These are phyloP conservation scores for Plasmodium coatneyi DNA, from an alignment of 169 alveolate genomes.

Conservation along the genomic window DNA sequence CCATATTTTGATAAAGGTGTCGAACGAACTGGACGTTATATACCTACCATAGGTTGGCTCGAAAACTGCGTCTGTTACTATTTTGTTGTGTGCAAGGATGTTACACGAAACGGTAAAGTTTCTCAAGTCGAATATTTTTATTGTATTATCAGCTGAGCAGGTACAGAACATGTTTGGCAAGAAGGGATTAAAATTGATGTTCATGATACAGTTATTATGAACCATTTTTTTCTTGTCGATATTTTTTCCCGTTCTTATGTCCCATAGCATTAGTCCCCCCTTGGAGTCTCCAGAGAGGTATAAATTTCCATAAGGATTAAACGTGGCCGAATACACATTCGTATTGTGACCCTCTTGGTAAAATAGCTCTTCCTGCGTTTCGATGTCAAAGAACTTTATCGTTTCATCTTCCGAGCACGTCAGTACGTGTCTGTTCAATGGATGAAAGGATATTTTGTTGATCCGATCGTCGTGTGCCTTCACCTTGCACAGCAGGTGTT, in stretches of 20 bases:
- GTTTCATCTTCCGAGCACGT: constrained; percentile 85
- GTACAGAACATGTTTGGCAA: constrained; percentile 82
- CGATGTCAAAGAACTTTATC: constrained; percentile 80
- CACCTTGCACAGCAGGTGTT: constrained; percentile 67
- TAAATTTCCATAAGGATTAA: constrained; percentile 85
- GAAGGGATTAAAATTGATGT: constrained; percentile 83
- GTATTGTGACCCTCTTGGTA: constrained; percentile 86
- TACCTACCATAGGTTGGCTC: constrained; percentile 86
- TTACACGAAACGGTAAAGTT: constrained; percentile 78
- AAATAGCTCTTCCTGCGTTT: constrained; percentile 78
- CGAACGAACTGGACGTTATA: constrained; percentile 85
- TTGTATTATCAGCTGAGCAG: constrained; percentile 83
- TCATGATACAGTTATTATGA: constrained; percentile 83
- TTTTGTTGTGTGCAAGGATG: constrained; percentile 83
- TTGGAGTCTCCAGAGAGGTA: constrained; percentile 82
- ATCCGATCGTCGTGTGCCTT: constrained; percentile 81
- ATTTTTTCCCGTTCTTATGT: constrained; percentile 84
- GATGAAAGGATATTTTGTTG: constrained; percentile 82
- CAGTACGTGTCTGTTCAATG: constrained; percentile 76
- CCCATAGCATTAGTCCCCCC: constrained; percentile 84
- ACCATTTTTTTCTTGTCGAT: constrained; percentile 77
- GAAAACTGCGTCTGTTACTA: constrained; percentile 83
- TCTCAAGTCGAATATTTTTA: constrained; percentile 83
- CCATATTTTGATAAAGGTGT: constrained; percentile 84
- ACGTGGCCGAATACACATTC: constrained; percentile 78